phyloP scores from a whole-genome alignment of 2,329 filamentous ascomycete species.

The Trichoderma citrinoviride region DNA sequence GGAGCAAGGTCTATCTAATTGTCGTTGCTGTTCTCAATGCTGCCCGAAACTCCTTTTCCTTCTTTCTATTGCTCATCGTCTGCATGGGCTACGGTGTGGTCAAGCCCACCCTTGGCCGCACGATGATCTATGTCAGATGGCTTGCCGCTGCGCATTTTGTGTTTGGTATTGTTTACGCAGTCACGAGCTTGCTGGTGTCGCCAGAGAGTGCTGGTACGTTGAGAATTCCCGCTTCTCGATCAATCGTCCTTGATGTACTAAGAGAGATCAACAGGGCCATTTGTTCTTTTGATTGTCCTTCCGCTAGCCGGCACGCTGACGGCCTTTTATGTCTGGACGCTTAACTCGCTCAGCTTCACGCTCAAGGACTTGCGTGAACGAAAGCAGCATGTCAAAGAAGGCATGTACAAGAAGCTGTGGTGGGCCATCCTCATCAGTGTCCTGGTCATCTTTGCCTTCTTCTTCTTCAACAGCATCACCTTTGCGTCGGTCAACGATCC shows the following conservation, averaged over 20 bases:
- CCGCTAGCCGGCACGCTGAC: slow-evolving; percentile 89
- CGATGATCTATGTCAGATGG: slow-evolving; percentile 91
- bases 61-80: slow-evolving; percentile 95
- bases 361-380: slow-evolving; percentile 95
- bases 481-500: slow-evolving; percentile 83
- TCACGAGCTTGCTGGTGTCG: slow-evolving; percentile 83
- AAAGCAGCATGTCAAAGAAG: slow-evolving; percentile 87
- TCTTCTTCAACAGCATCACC: slow-evolving; percentile 96
- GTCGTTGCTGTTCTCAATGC: slow-evolving; percentile 92
- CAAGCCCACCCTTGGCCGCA: slow-evolving; percentile 84
- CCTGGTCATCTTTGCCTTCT: slow-evolving; percentile 94
- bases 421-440: slow-evolving; percentile 94
- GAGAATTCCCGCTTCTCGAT: not conserved
- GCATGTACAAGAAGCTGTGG: slow-evolving; percentile 98
- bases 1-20: slow-evolving; percentile 82
- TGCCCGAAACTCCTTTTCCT: slow-evolving; percentile 93
- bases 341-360: slow-evolving; percentile 90
- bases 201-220: slow-evolving; percentile 73
- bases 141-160: slow-evolving; percentile 90
- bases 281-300: slow-evolving; percentile 89
- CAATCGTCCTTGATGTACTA: not conserved
- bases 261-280: slow-evolving; percentile 56
- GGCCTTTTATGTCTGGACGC: slow-evolving; percentile 97
- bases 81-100: slow-evolving; percentile 99
- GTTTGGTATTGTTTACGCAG: slow-evolving; percentile 89